Evolutionary conservation across 495 filamentous ascomycete genomes (phyloP), one percentile per base, ranked within the genome.

Genomic region (Hypoxylon intermedium): DNA sequence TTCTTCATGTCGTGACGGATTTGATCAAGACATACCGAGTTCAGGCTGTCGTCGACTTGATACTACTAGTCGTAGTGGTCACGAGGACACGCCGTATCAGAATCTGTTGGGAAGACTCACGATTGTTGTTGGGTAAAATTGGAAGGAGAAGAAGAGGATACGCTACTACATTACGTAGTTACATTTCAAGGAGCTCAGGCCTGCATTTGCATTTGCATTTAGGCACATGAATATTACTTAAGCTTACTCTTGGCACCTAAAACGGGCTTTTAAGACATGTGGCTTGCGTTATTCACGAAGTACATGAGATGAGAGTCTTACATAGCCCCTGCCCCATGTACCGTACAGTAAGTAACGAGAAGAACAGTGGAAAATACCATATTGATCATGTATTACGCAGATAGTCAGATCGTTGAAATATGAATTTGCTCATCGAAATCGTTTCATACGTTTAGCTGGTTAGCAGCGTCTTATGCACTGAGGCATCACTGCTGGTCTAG

Each of bases 91-190:
- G 19, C 9, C n/a, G 48, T 38, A 45, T 60, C 33, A 60, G 48
- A 52, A 37, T 46, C 36, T 52, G 47, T 21, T 23, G 38, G 31
- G 52, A 45, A 20, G 47, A 59, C 13, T n/a, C 45, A 59, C 21
- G 16, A 20, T 54, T 54, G 43, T 49, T 43, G 38, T 49, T 55
- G 51, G n/a, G n/a, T n/a, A n/a, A 62, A 51, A 62, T 51, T 55
- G 38, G 49, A 21, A 46, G 31, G 47, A 52, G 12, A 47, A 34
- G 28, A 50, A 41, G 49, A 20, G 9, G 37, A 12, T 30, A 40
- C 26, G 9, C 12, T 38, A 5, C 23, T 16, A 42, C 15, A 30
- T 16, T 37, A 38, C 31, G 23, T 15, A 42, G 23, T 41, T 28
- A 24, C 31, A 49, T 49, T 36, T 26, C 16, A 16, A 23, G 16